These are phyloP conservation scores for Shiraia bambusicola DNA, from an alignment of 2,329 filamentous ascomycete species.

Conservation along the genomic window DNA sequence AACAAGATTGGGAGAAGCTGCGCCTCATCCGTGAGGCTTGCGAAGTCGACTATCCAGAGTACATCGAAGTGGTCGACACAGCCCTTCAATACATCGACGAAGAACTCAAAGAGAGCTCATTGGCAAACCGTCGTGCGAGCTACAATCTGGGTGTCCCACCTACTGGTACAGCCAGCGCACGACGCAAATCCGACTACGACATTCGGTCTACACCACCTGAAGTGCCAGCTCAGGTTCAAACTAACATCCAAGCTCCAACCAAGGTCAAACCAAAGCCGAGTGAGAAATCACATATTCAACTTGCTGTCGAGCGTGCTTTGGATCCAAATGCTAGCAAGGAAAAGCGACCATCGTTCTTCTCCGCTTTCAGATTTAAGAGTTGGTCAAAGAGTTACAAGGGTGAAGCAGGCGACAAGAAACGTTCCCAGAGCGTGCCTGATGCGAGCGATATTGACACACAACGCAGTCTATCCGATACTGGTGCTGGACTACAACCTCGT, in stretches of 20 bases:
- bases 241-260: neutral
- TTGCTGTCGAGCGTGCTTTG: constrained; percentile 22
- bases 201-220: constrained; percentile 13
- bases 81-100: constrained; percentile 49
- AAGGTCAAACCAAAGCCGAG: constrained; percentile 14
- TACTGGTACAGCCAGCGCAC: constrained; percentile 12
- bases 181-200: constrained; percentile 28
- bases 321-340: constrained; percentile 23
- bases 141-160: constrained; percentile 12
- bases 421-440: constrained; percentile 24
- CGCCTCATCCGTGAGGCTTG: constrained; percentile 48
- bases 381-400: constrained; percentile 28
- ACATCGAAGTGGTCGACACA: constrained; percentile 45
- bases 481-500: constrained; percentile 4
- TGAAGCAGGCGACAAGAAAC: constrained; percentile 13
- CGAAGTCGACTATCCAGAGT: constrained; percentile 47
- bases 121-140: constrained; percentile 20
- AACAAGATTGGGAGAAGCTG: constrained; percentile 46
- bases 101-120: constrained; percentile 31
- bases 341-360: constrained; percentile 34
- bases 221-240: neutral
- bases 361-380: constrained; percentile 32
- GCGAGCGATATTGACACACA: constrained; percentile 20
- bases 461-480: constrained; percentile 32
- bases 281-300: constrained; percentile 25